phyloP scores from a whole-genome alignment of 2,329 filamentous ascomycete genomes.

The Colletotrichum salicis region DNA sequence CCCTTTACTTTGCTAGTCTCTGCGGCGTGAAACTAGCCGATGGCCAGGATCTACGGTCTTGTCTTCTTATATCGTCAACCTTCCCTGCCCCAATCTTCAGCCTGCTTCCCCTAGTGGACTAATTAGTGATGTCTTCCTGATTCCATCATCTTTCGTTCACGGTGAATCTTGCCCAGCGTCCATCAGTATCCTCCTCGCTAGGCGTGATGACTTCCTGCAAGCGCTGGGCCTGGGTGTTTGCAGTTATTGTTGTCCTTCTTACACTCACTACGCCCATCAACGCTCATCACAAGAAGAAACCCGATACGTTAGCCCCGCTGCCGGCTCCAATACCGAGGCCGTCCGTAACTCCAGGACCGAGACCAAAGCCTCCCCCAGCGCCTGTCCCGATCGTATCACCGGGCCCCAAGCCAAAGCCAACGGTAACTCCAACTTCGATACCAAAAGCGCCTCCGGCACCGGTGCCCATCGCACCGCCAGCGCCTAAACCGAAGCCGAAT shows the following conservation, averaged over 20 bases:
- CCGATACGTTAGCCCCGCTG: background rate
- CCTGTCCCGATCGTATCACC: background rate
- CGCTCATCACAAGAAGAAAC: background rate
- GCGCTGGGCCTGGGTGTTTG: slow-evolving; percentile 9
- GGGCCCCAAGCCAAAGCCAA: background rate
- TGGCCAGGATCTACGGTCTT: slow-evolving; percentile 1
- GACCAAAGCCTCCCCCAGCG: background rate
- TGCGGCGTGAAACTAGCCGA: slow-evolving; percentile 5
- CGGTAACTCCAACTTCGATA: background rate
- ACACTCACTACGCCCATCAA: background rate
- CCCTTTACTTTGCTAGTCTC: background rate
- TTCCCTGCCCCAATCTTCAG: background rate
- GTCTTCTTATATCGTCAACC: slow-evolving; percentile 10
- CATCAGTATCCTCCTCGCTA: background rate
- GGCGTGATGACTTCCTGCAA: slow-evolving; percentile 14
- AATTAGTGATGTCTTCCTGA: background rate
- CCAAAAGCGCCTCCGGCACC: background rate
- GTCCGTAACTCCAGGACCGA: background rate
- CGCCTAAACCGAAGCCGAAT: background rate
- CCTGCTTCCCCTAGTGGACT: too few relatives aligned
- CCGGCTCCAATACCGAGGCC: background rate
- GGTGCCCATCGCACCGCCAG: background rate
- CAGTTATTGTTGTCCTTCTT: background rate
- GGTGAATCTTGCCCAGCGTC: background rate
- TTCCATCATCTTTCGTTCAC: background rate